A percentile compares a stretch with the other conserved stretches of the same genome.
These are phyloP conservation scores for Xanthoconium purpureum DNA, from an alignment of 768 basidiomycete species.

Conservation along the genomic window DNA sequence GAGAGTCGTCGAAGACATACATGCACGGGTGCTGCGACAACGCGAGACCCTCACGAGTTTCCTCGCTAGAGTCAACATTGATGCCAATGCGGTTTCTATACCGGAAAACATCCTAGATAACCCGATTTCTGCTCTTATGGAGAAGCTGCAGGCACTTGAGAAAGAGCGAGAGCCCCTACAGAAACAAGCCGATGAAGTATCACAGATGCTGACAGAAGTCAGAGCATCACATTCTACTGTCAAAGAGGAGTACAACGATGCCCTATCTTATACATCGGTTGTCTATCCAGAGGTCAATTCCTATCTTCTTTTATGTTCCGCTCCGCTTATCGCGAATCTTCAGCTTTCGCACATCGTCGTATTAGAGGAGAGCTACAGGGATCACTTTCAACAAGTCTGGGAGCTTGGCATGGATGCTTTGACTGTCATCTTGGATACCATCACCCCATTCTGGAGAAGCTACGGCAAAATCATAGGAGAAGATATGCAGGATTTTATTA, in stretches of 20 bases:
- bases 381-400: constrained; percentile 80
- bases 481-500: constrained; percentile 76
- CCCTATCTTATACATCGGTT: constrained; percentile 65
- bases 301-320: background rate
- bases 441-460: constrained; percentile 77
- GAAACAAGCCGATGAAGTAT: constrained; percentile 47
- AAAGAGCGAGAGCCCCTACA: constrained; percentile 43
- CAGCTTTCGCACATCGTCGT: constrained; percentile 70
- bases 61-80: constrained; percentile 27
- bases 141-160: constrained; percentile 51
- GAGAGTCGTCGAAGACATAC: constrained; percentile 75
- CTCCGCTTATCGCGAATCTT: constrained; percentile 3
- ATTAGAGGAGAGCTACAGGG: constrained; percentile 74
- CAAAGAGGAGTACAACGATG: constrained; percentile 63
- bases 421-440: constrained; percentile 70
- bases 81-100: constrained; percentile 3
- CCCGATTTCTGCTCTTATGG: constrained; percentile 49
- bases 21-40: constrained; percentile 59
- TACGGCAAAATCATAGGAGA: constrained; percentile 81
- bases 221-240: constrained; percentile 52
- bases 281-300: constrained; percentile 70
- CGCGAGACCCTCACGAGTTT: constrained; percentile 52
- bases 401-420: constrained; percentile 76
- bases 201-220: constrained; percentile 47
- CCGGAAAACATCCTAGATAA: constrained; percentile 49